These are phyloP conservation scores for Penicillium dipodomyicola DNA, from an alignment of 495 filamentous ascomycete genomes.

Conservation along the genomic window DNA sequence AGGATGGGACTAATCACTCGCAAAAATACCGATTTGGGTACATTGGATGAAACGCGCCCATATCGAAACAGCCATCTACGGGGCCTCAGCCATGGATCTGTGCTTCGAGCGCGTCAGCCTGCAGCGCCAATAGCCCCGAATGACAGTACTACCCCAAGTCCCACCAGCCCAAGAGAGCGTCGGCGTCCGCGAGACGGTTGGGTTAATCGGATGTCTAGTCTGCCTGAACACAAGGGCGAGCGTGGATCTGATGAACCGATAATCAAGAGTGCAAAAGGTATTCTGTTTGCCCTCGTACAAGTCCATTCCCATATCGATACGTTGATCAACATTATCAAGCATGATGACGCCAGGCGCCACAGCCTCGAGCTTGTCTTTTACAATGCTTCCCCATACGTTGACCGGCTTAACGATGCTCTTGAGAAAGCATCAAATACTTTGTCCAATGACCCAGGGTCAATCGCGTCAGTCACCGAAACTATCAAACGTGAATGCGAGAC, in stretches of 20 bases:
- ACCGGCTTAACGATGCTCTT: conserved; percentile 70
- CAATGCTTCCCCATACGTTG: conserved; percentile 70
- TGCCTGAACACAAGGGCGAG: conserved; percentile 76
- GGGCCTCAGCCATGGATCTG: conserved; percentile 76
- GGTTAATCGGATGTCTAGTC: conserved; percentile 74
- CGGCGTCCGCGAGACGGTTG: conserved; percentile 53
- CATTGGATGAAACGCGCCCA: conserved; percentile 68
- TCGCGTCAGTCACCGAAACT: conserved; percentile 47
- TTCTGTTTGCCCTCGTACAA: conserved; percentile 81
- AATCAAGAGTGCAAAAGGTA: conserved; percentile 78
- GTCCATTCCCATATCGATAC: conserved; percentile 73
- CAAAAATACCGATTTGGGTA: conserved; percentile 70
- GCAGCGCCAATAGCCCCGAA: conserved; percentile 35
- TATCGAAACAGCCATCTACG: conserved; percentile 78
- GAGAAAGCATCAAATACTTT: conserved; percentile 57
- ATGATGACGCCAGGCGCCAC: conserved; percentile 63
- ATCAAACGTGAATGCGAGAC: conserved; percentile 66
- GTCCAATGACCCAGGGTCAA: conserved; percentile 40
- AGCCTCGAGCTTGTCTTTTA: conserved; percentile 76
- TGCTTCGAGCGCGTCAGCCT: conserved; percentile 56
- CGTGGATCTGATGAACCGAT: conserved; percentile 58
- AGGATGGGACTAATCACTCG: conserved; percentile 84
- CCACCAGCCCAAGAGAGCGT: conserved; percentile 54
- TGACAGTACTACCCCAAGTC: conserved; percentile 55
- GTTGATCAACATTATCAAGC: conserved; percentile 66